phyloP scores from a whole-genome alignment of 2,329 filamentous ascomycete genomes.

The Fusarium multiceps region DNA sequence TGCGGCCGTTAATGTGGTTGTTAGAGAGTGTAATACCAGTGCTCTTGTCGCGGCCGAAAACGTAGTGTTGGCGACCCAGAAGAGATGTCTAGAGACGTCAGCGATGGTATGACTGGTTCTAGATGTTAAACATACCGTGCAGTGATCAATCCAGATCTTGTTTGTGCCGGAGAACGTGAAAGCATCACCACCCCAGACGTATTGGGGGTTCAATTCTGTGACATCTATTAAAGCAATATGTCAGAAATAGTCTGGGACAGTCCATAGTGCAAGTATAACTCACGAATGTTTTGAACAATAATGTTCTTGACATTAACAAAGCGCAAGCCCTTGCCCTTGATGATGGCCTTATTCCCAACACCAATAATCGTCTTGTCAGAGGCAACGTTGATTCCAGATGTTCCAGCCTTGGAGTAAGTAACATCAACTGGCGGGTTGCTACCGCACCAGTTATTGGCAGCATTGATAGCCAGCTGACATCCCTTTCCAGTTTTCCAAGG shows the following conservation, averaged over 20 bases:
- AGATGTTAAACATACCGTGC: not conserved
- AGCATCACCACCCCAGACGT: constrained; percentile 38
- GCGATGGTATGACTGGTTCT: accelerated
- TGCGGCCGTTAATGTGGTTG: constrained; percentile 58
- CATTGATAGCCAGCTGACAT: constrained; percentile 38
- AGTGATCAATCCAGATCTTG: constrained; percentile 38
- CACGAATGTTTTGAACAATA: not conserved
- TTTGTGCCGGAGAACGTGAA: constrained; percentile 25
- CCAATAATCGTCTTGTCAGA: constrained; percentile 57
- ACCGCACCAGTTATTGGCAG: constrained; percentile 39
- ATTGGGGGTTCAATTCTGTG: constrained; percentile 32
- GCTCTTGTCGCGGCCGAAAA: constrained; percentile 33
- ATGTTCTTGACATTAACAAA: constrained; percentile 50
- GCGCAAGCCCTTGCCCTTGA: constrained; percentile 56
- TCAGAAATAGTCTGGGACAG: accelerated
- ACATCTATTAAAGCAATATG: not conserved
- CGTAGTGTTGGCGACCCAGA: constrained; percentile 30
- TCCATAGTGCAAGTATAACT: accelerated
- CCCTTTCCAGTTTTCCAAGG: constrained; percentile 32
- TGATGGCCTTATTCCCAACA: constrained; percentile 51
- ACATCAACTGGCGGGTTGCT: constrained; percentile 9
- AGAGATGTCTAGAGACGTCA: constrained; percentile 19
- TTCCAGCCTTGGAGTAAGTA: constrained; percentile 21
- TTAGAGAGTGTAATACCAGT: constrained; percentile 59
- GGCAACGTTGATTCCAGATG: constrained; percentile 41